These are phyloP conservation scores for Boletus rufocinnamomeus DNA, from an alignment of 768 basidiomycete species.

Conservation along the genomic window DNA sequence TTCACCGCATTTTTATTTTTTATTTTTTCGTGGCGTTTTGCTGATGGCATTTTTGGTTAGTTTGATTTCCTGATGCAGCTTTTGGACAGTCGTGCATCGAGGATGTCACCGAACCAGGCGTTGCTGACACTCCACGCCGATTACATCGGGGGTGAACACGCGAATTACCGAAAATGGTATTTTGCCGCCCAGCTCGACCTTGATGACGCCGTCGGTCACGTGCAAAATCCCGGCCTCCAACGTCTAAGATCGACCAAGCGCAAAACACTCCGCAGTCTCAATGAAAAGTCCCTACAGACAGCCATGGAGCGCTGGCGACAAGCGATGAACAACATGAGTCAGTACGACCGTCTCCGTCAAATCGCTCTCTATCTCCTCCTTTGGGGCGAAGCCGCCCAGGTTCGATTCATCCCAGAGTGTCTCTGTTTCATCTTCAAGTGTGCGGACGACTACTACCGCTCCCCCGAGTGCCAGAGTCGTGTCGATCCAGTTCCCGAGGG, in stretches of 20 bases:
- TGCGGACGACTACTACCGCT: slow-evolving; percentile 99
- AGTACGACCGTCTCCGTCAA: slow-evolving; percentile 95
- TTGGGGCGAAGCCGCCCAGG: slow-evolving; percentile 98
- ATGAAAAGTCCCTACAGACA: slow-evolving; percentile 68
- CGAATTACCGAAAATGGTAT: slow-evolving; percentile 99
- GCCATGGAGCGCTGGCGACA: slow-evolving; percentile 94
- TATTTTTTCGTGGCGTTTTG: slow-evolving; percentile 1
- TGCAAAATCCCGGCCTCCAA: slow-evolving; percentile 87
- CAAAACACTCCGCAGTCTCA: slow-evolving; percentile 54
- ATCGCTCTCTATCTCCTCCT: slow-evolving; percentile 93
- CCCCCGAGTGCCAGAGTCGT: slow-evolving; percentile 94
- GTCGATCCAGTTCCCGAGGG: slow-evolving; percentile 93
- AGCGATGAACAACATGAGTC: slow-evolving; percentile 98
- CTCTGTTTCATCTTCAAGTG: slow-evolving; percentile 99
- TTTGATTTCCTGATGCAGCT: slow-evolving; percentile 99
- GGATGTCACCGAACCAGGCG: slow-evolving; percentile 97
- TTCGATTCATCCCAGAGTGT: slow-evolving; percentile 95
- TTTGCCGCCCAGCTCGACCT: slow-evolving; percentile 98
- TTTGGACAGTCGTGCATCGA: slow-evolving; percentile 93
- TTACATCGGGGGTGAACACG: slow-evolving; percentile 97
- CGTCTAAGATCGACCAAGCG: slow-evolving; percentile 76
- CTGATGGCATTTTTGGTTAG: slow-evolving; percentile 37
- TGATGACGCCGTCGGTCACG: slow-evolving; percentile 92
- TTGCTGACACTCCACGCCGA: slow-evolving; percentile 95
- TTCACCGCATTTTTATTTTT: slow-evolving; percentile 13